Percentiles rank a stretch among this genome's conserved stretches.
Conservation (phyloP, 1,284 basidiomycete genomes). For the Prillingera fragicola region DNA sequence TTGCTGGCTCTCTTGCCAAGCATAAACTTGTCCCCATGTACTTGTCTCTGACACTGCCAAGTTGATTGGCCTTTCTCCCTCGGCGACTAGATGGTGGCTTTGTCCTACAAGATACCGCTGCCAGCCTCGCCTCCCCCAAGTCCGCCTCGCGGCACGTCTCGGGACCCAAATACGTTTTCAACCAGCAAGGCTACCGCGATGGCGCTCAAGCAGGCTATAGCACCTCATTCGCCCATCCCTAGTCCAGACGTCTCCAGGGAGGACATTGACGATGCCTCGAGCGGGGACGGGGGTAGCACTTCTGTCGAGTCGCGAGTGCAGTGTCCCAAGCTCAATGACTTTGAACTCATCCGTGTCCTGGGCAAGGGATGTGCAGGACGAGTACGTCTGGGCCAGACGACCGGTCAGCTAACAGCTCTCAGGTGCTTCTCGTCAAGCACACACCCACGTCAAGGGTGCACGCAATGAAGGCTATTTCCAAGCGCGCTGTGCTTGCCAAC, state of each 20-base stretch:
- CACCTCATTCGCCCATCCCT: slow-evolving; percentile 5
- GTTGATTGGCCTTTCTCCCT: not conserved
- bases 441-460: slow-evolving; percentile 65
- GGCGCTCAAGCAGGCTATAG: not conserved
- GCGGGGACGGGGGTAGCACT: too few relatives aligned
- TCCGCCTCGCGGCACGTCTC: slow-evolving; percentile 8
- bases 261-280: not conserved
- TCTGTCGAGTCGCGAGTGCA: slow-evolving; percentile 41
- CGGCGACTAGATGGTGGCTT: slow-evolving; percentile 12
- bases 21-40: not conserved
- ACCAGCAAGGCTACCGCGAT: not conserved
- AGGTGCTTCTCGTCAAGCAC: slow-evolving; percentile 76
- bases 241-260: slow-evolving; percentile 8
- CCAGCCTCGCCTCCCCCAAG: slow-evolving; percentile 17
- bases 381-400: slow-evolving; percentile 35
- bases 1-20: not conserved
- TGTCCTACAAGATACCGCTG: slow-evolving; percentile 11
- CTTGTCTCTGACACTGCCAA: not conserved
- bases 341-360: slow-evolving; percentile 90
- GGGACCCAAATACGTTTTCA: not conserved
- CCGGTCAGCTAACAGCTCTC: slow-evolving; percentile 3
- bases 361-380: slow-evolving; percentile 96
- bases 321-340: slow-evolving; percentile 78
- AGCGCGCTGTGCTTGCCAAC: slow-evolving; percentile 88
- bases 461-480: slow-evolving; percentile 94